Evolutionary conservation across 306 rosid genomes (phyloP).

Genomic region (Acacia acuminata): DNA sequence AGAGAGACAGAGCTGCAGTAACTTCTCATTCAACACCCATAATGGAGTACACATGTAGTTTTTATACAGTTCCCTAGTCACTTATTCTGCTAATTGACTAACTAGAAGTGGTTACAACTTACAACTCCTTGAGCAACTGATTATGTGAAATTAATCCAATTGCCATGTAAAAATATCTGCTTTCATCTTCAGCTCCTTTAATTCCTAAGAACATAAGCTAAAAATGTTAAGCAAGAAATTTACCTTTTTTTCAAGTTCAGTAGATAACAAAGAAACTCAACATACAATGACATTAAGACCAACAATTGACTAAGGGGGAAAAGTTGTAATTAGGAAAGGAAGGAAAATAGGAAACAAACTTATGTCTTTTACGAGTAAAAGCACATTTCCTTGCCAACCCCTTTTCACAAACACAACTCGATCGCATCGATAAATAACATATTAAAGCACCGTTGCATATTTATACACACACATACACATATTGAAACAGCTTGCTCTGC

Average conservation of each 20-base stretch:
- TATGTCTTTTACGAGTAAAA: conserved; percentile 48
- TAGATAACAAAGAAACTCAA: conserved; percentile 20
- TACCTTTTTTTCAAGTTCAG: no score
- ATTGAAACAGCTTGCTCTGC: neutral
- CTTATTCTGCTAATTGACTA: no score
- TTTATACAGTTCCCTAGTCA: no score
- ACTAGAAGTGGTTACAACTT: no score
- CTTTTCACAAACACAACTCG: conserved; percentile 38
- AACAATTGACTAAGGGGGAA: neutral
- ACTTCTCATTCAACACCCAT: no score
- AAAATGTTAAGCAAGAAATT: conserved; percentile 29
- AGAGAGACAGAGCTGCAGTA: no score
- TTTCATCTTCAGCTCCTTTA: conserved; percentile 80
- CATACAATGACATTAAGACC: conserved; percentile 1
- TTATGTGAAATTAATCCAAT: no score
- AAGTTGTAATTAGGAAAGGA: neutral
- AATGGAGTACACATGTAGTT: no score
- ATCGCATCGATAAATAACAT: conserved; percentile 35
- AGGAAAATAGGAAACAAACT: conserved; percentile 21
- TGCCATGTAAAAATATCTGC: conserved; percentile 53
- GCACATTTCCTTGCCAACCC: conserved; percentile 42
- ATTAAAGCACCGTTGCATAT: conserved; percentile 3
- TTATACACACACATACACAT: neutral
- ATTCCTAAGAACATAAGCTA: conserved; percentile 56
- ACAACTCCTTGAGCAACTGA: no score